These are phyloP conservation scores for Clausena lansium DNA, from an alignment of 345 rosid genomes.

Conservation along the genomic window DNA sequence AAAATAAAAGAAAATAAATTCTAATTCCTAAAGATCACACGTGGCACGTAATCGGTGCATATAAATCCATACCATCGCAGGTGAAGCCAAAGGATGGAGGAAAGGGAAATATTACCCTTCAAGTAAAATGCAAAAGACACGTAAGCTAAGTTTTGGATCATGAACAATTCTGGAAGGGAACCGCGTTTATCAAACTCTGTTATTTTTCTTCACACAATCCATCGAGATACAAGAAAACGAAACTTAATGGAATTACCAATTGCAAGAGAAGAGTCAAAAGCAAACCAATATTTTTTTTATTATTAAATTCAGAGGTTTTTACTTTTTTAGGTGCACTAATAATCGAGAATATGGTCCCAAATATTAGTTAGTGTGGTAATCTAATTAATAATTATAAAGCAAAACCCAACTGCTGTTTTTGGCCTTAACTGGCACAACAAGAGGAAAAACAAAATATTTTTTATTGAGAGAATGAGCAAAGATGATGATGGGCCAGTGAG, in stretches of 20 bases:
- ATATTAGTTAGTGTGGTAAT: no score
- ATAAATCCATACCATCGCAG: not conserved
- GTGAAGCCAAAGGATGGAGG: not conserved
- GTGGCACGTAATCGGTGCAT: not conserved
- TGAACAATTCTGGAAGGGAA: not conserved
- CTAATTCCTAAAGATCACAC: not conserved
- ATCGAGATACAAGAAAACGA: not conserved
- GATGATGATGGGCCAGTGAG: constrained; percentile 41
- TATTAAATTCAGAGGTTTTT: no score
- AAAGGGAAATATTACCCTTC: not conserved
- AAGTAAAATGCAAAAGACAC: not conserved
- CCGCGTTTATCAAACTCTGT: not conserved
- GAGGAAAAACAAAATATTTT: not conserved
- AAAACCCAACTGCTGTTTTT: not conserved
- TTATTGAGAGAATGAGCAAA: constrained; percentile 27
- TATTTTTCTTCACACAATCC: not conserved
- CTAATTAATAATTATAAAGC: no score
- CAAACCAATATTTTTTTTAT: no score
- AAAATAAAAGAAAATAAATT: no score
- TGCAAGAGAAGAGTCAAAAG: not conserved
- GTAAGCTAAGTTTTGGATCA: not conserved
- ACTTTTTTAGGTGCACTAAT: no score
- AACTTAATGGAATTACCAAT: not conserved
- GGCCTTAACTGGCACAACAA: not conserved
- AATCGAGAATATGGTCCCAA: no score